Percentiles rank a stretch among this genome's conserved stretches.
Conservation (phyloP, 306 rosid genomes). For the Malus asiatica region DNA sequence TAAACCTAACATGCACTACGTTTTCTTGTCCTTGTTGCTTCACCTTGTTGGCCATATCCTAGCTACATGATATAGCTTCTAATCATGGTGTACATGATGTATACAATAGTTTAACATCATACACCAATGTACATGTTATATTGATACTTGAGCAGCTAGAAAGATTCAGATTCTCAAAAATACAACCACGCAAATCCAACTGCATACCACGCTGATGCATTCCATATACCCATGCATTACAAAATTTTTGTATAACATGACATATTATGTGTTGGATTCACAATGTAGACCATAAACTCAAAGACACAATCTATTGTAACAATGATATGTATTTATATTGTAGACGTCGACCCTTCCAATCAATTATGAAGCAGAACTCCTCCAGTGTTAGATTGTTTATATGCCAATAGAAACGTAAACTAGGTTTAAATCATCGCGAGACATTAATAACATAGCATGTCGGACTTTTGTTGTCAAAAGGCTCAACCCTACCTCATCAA, state of each 20-base stretch:
- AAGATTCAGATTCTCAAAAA: neutral
- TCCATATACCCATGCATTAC: neutral
- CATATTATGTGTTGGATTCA: neutral
- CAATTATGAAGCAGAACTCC: too few species aligned
- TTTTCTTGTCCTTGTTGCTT: too few species aligned
- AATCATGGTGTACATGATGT: neutral
- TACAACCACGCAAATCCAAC: neutral
- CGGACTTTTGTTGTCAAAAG: neutral
- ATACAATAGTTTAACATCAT: too few species aligned
- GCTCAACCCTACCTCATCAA: too few species aligned
- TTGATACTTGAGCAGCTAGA: neutral
- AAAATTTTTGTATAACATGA: neutral
- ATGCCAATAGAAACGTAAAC: too few species aligned
- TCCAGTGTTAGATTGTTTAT: neutral
- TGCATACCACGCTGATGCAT: too few species aligned
- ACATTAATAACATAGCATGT: neutral
- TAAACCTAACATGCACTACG: too few species aligned
- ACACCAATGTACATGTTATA: too few species aligned
- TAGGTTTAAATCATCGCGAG: neutral
- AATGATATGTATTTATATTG: neutral
- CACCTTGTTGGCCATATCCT: neutral
- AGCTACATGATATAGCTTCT: neutral
- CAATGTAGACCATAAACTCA: neutral
- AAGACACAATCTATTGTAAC: neutral
- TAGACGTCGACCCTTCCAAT: neutral